Base-by-base conservation (phyloP, 179 eudicot species). In the Patellifolia procumbens region DNA sequence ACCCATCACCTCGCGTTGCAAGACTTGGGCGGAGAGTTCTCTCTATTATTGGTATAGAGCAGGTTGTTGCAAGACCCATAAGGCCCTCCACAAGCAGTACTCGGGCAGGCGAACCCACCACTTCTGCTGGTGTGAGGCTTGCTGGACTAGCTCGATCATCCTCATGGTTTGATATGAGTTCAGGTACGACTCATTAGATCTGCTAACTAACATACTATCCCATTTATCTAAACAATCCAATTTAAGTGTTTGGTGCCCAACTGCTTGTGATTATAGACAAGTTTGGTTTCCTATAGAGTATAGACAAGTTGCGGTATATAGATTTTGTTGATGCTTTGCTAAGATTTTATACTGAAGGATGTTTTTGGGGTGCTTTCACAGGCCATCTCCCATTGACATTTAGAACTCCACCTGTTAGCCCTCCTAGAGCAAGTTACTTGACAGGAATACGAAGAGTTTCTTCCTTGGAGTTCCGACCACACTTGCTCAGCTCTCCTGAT, bases 321-420 rank as follows among this genome's bases (percentile, higher is more conserved):
- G 56, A 46, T n/a, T 35, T 52, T 60, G 32, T 72, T 37, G 26
- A 45, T 76, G 35, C 46, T 49, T 70, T 53, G 20, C 35, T n/a
- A 51, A 31, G 59, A 34, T 70, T 19, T 34, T 39, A 19, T 62
- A 35, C 68, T 76, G 53, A 8, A 24, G 37, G 45, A 43, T 76
- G 42, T 69, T 29, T 75, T 49, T 53, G 59, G 76, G 74, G 39
- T 67, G 22, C 11, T 64, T 72, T 77, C 22, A 77, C 91, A 90
- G 97, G 95, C 55, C 91, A 87, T 85, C 78, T 87, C 74, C 91
- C 97, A 53, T 78, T 89, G 80, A 89, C 97, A 69, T 95, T 95
- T 84, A 86, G 97, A 83, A 95, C 97, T 60, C 99, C 99, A 34
- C 99, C 97, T 29, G 99, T 93, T 77, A 95, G 99, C 78, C 99